phyloP scores from a whole-genome alignment of 78 protist species.

The Parvularia atlantis region DNA sequence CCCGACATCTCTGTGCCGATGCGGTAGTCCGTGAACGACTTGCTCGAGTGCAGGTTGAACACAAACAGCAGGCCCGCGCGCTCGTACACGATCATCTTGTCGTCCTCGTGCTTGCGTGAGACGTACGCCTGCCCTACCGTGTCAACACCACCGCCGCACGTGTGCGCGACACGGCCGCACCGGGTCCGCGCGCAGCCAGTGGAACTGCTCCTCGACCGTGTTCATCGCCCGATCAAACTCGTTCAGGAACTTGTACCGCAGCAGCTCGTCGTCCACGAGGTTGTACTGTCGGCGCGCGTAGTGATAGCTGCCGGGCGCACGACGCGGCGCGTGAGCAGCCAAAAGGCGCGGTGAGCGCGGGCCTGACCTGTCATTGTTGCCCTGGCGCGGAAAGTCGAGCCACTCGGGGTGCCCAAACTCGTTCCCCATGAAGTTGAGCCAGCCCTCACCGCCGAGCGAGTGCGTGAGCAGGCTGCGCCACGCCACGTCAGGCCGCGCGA shows the following conservation, averaged over 20 bases:
- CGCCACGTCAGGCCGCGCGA: too few species aligned
- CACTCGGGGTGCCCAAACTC: constrained; percentile 99
- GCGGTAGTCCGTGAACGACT: constrained; percentile 55
- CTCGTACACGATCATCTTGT: constrained; percentile 70
- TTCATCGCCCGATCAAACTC: constrained; percentile 48
- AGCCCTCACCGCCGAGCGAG: constrained; percentile 86
- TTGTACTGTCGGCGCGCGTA: constrained; percentile 78
- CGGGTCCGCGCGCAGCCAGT: constrained; percentile 25
- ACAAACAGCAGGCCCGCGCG: constrained; percentile 54
- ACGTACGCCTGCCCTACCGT: constrained; percentile 50
- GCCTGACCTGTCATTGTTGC: too few species aligned
- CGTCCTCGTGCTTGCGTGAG: constrained; percentile 58
- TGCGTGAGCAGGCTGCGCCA: constrained; percentile 53
- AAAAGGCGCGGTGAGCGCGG: too few species aligned
- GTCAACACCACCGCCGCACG: too few species aligned
- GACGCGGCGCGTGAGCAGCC: too few species aligned
- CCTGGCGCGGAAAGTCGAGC: constrained; percentile 94
- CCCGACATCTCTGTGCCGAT: constrained; percentile 21
- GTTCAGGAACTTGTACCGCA: constrained; percentile 41
- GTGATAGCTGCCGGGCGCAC: too few species aligned
- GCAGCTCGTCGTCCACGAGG: constrained; percentile 38
- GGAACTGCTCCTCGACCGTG: constrained; percentile 28
- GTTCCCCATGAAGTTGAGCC: constrained; percentile 92
- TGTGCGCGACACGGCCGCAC: too few species aligned
- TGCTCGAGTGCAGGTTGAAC: constrained; percentile 69